These are phyloP conservation scores for Euphorbia peplus DNA, from an alignment of 345 rosid genomes.

Conservation along the genomic window DNA sequence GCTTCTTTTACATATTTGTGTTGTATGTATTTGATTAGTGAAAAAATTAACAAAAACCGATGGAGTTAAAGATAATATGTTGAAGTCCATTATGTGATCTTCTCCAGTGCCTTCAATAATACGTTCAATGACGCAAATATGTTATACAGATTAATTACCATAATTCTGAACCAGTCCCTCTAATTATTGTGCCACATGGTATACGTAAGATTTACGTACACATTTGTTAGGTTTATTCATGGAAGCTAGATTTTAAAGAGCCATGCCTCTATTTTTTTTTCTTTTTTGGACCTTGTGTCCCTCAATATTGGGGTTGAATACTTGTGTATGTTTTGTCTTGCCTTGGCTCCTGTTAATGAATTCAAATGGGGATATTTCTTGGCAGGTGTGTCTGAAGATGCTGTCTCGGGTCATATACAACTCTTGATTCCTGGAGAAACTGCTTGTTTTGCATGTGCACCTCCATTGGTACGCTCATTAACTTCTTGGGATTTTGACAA, in stretches of 20 bases:
- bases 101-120: background rate
- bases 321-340: background rate
- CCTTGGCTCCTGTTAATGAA: slow-evolving; percentile 1
- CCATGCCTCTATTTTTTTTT: background rate
- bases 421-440: slow-evolving; percentile 92
- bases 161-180: no score
- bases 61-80: no score
- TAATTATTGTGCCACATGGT: no score
- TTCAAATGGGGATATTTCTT: slow-evolving; percentile 7
- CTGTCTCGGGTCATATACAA: slow-evolving; percentile 97
- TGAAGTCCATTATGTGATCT: background rate
- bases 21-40: background rate
- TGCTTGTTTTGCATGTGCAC: slow-evolving; percentile 99
- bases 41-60: background rate
- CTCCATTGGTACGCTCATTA: slow-evolving; percentile 68
- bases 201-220: background rate
- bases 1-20: background rate
- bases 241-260: slow-evolving; percentile 4
- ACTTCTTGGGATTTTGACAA: slow-evolving; percentile 7
- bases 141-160: background rate
- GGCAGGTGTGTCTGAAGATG: slow-evolving; percentile 97
- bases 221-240: slow-evolving; percentile 2
- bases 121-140: slow-evolving; percentile 3
- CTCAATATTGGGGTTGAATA: slow-evolving; percentile 2
- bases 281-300: background rate